A percentile compares a stretch with the other conserved stretches of the same genome.
These are phyloP conservation scores for Ustilago crameri DNA, from an alignment of 1,284 basidiomycete species.

Conservation along the genomic window DNA sequence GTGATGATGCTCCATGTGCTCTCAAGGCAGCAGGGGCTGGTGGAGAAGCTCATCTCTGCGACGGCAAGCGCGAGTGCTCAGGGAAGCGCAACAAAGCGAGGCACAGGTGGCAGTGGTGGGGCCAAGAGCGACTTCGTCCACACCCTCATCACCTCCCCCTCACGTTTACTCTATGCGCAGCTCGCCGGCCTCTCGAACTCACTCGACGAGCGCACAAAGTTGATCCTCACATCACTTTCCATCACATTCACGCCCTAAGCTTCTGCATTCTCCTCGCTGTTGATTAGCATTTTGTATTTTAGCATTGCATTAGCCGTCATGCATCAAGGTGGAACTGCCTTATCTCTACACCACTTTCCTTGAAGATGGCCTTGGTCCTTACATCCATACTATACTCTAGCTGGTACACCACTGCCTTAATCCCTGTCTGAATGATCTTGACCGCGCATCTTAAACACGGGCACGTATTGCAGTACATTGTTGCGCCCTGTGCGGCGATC, in stretches of 20 bases:
- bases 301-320: background rate
- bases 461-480: slow-evolving; percentile 91
- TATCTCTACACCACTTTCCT: slow-evolving; percentile 68
- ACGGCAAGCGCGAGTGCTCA: background rate
- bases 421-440: slow-evolving; percentile 95
- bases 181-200: too few species aligned
- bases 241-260: too few species aligned
- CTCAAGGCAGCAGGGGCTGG: slow-evolving; percentile 1
- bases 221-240: background rate
- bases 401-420: slow-evolving; percentile 93
- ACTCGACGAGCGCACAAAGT: background rate
- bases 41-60: slow-evolving; percentile 7
- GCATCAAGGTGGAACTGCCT: slow-evolving; percentile 55
- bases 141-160: too few species aligned
- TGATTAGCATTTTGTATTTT: background rate
- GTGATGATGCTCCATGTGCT: slow-evolving; percentile 18
- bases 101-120: background rate
- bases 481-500: slow-evolving; percentile 72
- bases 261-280: too few species aligned
- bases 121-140: too few species aligned
- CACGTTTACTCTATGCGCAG: too few species aligned
- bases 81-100: background rate
- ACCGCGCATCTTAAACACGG: slow-evolving; percentile 95
- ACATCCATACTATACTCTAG: slow-evolving; percentile 79
- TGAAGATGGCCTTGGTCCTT: slow-evolving; percentile 66